phyloP scores from a whole-genome alignment of 2,329 filamentous ascomycete species.

The Fusarium sterilihyphosum region DNA sequence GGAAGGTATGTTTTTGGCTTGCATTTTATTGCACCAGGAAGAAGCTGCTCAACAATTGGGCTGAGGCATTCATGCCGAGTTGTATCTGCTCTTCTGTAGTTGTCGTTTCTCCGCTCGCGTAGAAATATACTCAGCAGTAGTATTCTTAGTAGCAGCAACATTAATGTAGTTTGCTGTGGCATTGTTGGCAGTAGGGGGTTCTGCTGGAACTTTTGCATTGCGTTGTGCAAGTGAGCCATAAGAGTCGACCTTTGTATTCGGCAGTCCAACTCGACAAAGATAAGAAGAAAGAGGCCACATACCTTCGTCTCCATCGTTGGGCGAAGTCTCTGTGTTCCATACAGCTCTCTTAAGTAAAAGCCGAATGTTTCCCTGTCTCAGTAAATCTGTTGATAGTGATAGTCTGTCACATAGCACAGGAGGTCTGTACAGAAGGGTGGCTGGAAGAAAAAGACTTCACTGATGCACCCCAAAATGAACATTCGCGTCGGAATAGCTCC shows the following conservation, averaged over 20 bases:
- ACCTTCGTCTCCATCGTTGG: background rate
- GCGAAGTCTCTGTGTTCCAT: background rate
- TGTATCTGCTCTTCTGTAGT: background rate
- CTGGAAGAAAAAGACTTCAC: background rate
- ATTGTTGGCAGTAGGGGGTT: too few species aligned
- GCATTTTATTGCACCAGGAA: background rate
- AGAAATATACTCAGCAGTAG: background rate
- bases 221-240: background rate
- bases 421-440: background rate
- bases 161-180: too few species aligned
- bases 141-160: background rate
- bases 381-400: background rate
- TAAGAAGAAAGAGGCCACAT: background rate
- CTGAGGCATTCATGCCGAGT: fast-evolving
- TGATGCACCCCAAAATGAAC: background rate
- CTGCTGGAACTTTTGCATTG: background rate
- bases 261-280: background rate
- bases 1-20: background rate
- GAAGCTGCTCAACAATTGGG: background rate
- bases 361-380: background rate
- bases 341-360: background rate
- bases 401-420: background rate
- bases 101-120: background rate
- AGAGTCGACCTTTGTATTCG: background rate
- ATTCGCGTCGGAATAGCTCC: background rate